These are phyloP conservation scores for Alternaria ethzedia DNA, from an alignment of 2,329 filamentous ascomycete genomes.

Conservation along the genomic window DNA sequence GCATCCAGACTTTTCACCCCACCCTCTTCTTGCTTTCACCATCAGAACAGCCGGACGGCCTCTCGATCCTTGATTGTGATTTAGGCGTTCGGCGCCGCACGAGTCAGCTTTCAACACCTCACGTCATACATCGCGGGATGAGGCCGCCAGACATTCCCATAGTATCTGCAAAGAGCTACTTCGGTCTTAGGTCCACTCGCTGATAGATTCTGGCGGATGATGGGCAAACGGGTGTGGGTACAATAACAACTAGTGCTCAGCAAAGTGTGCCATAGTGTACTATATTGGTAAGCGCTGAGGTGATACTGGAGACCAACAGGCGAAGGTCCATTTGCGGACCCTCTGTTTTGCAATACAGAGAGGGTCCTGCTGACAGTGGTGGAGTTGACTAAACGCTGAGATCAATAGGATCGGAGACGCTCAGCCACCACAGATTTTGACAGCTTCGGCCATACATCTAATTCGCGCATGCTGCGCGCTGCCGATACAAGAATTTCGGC, in stretches of 20 bases:
- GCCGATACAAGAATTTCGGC: conserved; percentile 12
- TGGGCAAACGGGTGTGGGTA: conserved; percentile 23
- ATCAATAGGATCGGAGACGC: conserved; percentile 6
- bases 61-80: conserved; percentile 1
- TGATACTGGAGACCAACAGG: conserved; percentile 16
- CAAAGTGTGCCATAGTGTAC: conserved; percentile 17
- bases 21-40: conserved; percentile 12
- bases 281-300: conserved; percentile 10
- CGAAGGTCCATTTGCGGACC: conserved; percentile 14
- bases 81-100: conserved; percentile 10
- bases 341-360: conserved; percentile 4
- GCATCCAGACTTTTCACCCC: conserved; percentile 24
- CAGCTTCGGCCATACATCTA: conserved; percentile 1
- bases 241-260: conserved; percentile 14
- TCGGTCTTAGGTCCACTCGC: background rate
- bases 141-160: background rate
- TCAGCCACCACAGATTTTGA: conserved; percentile 5
- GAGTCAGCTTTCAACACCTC: conserved; percentile 3
- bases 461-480: conserved; percentile 8
- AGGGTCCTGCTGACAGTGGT: conserved; percentile 6
- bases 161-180: background rate
- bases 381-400: conserved; percentile 4
- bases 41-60: conserved; percentile 4
- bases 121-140: background rate
- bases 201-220: conserved; percentile 11